Evolutionary conservation across 768 basidiomycete species (phyloP), one percentile per base, ranked within the genome.

Genomic region (Brasilioporus rufonigricans): DNA sequence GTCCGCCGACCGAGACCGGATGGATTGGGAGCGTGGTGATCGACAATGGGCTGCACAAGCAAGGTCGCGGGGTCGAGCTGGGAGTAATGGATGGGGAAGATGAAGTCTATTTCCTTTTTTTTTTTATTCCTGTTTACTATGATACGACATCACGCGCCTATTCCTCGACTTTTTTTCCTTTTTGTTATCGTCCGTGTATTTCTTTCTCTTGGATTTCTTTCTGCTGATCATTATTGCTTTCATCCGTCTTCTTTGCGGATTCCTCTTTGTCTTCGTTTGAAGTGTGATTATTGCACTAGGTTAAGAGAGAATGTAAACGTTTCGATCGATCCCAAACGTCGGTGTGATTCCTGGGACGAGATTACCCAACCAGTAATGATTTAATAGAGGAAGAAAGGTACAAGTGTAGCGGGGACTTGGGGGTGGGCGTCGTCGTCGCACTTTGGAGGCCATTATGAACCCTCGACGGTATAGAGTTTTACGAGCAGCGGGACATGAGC

Each of bases 1-100:
- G 3, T 78, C 76, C 11, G 79, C 78, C 2, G 81, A 82, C 60
- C 73, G 81, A 3, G 81, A 83, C 21, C 67, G 79, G 14, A 53
- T 59, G 14, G 80, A 79, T 18, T 71, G 77, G 68, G 78, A 79
- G 16, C 67, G 76, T n/a, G 72, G 74, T 8, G 77, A 77, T n/a
- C 59, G 77, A 12, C 65, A 61, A 19, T 72, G 71, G 71, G 45
- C 55, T 36, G 49, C 55, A 10, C 61, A 65, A 19, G 50, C 68
- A 16, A 58, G 69, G 43, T 38, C 69, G 31, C 62, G 74, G 41
- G 69, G 73, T 6, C 59, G 74, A 48, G 69, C 71, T 1, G 71
- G 68, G 33, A 74, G 74, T 31, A 66, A 64, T 58, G 73, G 74
- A 33, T 69, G 73, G 70, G 71, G 70, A 27, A 61, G 71, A 58